Evolutionary conservation across 495 filamentous ascomycete species (phyloP).

Genomic region (Hyphodiscus hymeniophilus): DNA sequence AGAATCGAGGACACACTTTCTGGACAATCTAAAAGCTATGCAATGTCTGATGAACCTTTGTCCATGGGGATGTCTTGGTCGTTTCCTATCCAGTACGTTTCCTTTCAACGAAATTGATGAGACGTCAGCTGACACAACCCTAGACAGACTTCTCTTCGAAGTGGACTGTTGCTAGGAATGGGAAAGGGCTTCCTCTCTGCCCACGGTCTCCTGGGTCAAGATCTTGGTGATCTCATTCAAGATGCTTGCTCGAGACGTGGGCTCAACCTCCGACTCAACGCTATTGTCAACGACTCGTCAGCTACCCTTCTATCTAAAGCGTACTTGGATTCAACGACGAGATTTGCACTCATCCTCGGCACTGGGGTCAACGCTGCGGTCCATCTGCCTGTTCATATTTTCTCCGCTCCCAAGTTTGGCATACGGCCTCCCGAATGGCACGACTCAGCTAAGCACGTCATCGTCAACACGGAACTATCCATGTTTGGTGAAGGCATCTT

Average conservation of each 20-base stretch:
- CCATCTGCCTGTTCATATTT: conserved; percentile 43
- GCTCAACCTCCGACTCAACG: conserved; percentile 55
- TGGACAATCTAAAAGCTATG: conserved; percentile 24
- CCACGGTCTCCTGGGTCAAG: conserved; percentile 39
- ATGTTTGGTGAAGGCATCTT: conserved; percentile 68
- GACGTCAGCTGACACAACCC: conserved; percentile 15
- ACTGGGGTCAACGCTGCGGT: conserved; percentile 48
- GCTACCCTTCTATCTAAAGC: conserved; percentile 74
- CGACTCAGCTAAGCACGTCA: conserved; percentile 43
- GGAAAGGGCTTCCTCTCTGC: conserved; percentile 68
- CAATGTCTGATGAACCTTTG: conserved; percentile 12
- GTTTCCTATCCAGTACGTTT: conserved; percentile 73
- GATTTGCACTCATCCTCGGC: conserved; percentile 47
- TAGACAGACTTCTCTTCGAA: conserved; percentile 67
- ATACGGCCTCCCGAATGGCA: conserved; percentile 46
- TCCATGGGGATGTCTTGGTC: conserved; percentile 74
- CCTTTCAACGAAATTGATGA: conserved; percentile 10
- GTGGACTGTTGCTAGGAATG: conserved; percentile 73
- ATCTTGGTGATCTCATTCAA: conserved; percentile 44
- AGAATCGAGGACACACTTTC: conserved; percentile 52
- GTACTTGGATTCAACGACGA: conserved; percentile 55
- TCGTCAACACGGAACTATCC: conserved; percentile 82
- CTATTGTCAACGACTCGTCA: conserved; percentile 80
- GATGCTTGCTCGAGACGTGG: conserved; percentile 32
- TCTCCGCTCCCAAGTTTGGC: conserved; percentile 41